Conservation (phyloP, 2,329 filamentous ascomycete genomes). For the Cyanodermella asteris region DNA sequence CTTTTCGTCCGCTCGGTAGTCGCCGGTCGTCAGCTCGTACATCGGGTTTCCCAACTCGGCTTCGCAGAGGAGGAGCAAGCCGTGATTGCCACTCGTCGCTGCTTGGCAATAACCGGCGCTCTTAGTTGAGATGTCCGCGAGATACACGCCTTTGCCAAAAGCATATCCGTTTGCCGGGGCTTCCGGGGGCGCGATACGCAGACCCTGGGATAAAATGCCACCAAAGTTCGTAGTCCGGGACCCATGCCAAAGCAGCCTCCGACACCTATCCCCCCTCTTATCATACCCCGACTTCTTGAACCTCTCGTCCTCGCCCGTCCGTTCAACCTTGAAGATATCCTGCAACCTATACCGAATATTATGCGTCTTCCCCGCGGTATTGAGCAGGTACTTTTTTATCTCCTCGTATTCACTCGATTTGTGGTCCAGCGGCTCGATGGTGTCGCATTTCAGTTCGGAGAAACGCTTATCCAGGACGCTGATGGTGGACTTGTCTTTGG, state of each 20-base stretch:
- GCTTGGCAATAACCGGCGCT: slow-evolving; percentile 47
- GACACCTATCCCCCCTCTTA: slow-evolving; percentile 34
- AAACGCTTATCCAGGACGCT: slow-evolving; percentile 48
- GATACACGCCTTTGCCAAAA: slow-evolving; percentile 79
- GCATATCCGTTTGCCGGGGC: slow-evolving; percentile 64
- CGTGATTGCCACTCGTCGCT: slow-evolving; percentile 40
- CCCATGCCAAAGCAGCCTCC: slow-evolving; percentile 71
- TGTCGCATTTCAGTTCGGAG: slow-evolving; percentile 45
- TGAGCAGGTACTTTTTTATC: slow-evolving; percentile 43
- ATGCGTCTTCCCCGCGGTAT: slow-evolving; percentile 48
- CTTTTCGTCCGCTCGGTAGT: slow-evolving; percentile 5
- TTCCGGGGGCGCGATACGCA: slow-evolving; percentile 71
- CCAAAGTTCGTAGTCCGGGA: slow-evolving; percentile 67
- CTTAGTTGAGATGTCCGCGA: slow-evolving; percentile 58
- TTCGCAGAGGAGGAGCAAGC: slow-evolving; percentile 62
- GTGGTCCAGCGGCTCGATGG: slow-evolving; percentile 49
- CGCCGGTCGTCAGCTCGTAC: slow-evolving; percentile 7
- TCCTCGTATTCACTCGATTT: slow-evolving; percentile 39
- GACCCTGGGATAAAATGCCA: slow-evolving; percentile 67
- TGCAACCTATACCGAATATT: slow-evolving; percentile 28
- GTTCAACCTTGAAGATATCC: slow-evolving; percentile 66
- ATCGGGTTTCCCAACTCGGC: slow-evolving; percentile 53
- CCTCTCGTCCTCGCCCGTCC: slow-evolving; percentile 46
- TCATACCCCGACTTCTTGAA: slow-evolving; percentile 37
- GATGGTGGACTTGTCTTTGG: slow-evolving; percentile 25